These are phyloP conservation scores for Chytridium lagenaria DNA, from an alignment of 371 early-diverging fungal genomes.

Conservation along the genomic window DNA sequence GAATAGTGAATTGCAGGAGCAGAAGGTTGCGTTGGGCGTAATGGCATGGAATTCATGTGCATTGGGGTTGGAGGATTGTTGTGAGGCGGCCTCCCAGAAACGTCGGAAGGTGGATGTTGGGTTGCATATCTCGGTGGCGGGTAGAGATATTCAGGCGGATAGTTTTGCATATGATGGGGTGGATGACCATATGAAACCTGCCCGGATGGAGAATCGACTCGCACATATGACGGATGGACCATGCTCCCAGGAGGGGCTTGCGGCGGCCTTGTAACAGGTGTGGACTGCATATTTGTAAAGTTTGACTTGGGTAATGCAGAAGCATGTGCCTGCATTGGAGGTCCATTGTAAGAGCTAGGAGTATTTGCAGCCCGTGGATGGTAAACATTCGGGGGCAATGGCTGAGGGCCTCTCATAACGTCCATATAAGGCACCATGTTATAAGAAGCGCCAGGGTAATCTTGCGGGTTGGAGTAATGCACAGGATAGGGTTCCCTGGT, in stretches of 20 bases:
- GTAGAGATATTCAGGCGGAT: background rate
- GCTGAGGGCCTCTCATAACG: constrained; percentile 29
- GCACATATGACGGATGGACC: background rate
- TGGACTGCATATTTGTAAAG: too few relatives aligned
- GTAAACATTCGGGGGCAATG: background rate
- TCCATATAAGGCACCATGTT: constrained; percentile 34
- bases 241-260: too few relatives aligned
- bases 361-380: background rate
- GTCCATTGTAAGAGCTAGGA: background rate
- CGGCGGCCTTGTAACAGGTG: too few relatives aligned
- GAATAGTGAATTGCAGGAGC: background rate
- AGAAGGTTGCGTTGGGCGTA: background rate
- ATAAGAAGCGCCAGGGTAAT: constrained; percentile 38
- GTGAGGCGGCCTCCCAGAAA: too few relatives aligned
- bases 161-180: constrained; percentile 2
- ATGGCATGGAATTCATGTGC: background rate
- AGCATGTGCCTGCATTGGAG: background rate
- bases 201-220: constrained; percentile 9
- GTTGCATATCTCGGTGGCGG: background rate
- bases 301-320: background rate
- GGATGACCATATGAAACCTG: background rate
- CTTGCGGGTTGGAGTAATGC: constrained; percentile 28
- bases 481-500: constrained; percentile 16
- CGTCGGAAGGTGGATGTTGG: background rate
- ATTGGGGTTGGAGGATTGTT: background rate